Conservation (phyloP, 208 protist genomes). For the Trypanosoma lewisi region DNA sequence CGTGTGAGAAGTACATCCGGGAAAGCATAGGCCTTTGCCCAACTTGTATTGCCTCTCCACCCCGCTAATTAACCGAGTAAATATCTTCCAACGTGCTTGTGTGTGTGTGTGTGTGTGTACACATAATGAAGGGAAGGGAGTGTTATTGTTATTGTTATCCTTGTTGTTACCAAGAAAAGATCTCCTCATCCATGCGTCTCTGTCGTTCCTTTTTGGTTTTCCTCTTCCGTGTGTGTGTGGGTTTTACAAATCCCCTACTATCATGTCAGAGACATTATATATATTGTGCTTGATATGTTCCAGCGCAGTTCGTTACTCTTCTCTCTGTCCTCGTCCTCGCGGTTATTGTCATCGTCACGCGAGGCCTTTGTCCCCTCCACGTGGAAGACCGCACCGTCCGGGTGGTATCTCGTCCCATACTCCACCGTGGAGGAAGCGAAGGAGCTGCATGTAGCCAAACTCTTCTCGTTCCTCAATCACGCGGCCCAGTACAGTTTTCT, state of each 20-base stretch:
- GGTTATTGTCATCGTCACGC: constrained; percentile 11
- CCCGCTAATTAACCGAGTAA: not conserved
- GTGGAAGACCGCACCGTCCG: constrained; percentile 57
- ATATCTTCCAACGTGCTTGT: too few relatives aligned
- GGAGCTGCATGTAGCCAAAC: constrained; percentile 62
- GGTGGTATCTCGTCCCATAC: constrained; percentile 67
- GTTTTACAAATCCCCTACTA: not conserved
- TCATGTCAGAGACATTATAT: too few relatives aligned
- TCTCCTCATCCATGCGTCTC: too few relatives aligned
- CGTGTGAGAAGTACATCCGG: constrained; percentile 50
- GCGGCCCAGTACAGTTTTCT: constrained; percentile 79
- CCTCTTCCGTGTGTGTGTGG: not conserved
- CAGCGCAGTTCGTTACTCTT: constrained; percentile 9
- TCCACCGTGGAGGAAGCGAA: constrained; percentile 33
- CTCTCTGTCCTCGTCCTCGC: constrained; percentile 2
- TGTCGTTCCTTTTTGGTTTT: not conserved
- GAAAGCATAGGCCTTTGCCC: constrained; percentile 66
- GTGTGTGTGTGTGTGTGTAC: constrained; percentile 1
- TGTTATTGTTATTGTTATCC: constrained; percentile 8
- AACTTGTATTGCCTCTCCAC: constrained; percentile 41
- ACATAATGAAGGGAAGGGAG: not conserved
- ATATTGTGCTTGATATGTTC: constrained; percentile 8
- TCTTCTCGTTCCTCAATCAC: constrained; percentile 82
- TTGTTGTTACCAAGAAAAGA: constrained; percentile 18
- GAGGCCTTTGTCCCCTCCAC: constrained; percentile 45